Evolutionary conservation across 148 eudicot species (phyloP).

Genomic region (Rhododendron henanense): DNA sequence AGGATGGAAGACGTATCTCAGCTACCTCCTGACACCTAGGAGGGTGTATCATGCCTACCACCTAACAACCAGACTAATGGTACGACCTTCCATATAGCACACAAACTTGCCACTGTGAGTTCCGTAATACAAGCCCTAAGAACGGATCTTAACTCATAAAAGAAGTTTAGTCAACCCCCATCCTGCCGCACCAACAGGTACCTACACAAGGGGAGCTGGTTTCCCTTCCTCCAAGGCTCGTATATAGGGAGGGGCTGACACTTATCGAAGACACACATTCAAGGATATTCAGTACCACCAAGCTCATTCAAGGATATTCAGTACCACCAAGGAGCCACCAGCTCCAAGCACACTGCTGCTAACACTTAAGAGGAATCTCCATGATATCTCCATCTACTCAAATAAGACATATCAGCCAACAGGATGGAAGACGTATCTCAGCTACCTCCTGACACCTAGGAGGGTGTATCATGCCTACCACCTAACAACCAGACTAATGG

Average conservation of each 20-base stretch:
- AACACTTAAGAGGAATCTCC: neutral
- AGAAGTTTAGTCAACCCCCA: neutral
- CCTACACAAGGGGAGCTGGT: neutral
- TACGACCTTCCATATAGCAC: neutral
- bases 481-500: neutral
- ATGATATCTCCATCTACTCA: neutral
- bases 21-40: neutral
- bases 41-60: no score
- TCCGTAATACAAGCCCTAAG: neutral
- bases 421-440: neutral
- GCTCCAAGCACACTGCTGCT: neutral
- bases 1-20: neutral
- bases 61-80: neutral
- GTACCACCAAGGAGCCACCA: no score
- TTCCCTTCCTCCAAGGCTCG: neutral
- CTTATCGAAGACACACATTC: neutral
- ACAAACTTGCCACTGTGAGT: neutral
- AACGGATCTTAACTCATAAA: neutral
- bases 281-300: no score
- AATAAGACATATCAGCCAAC: neutral
- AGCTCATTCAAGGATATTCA: no score
- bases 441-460: neutral
- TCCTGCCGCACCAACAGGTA: neutral
- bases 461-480: no score
- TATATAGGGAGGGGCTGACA: neutral